Evolutionary conservation across 176 grass and related monocot species (phyloP), one percentile per base, ranked within the genome.

Genomic region (Themeda triandra): DNA sequence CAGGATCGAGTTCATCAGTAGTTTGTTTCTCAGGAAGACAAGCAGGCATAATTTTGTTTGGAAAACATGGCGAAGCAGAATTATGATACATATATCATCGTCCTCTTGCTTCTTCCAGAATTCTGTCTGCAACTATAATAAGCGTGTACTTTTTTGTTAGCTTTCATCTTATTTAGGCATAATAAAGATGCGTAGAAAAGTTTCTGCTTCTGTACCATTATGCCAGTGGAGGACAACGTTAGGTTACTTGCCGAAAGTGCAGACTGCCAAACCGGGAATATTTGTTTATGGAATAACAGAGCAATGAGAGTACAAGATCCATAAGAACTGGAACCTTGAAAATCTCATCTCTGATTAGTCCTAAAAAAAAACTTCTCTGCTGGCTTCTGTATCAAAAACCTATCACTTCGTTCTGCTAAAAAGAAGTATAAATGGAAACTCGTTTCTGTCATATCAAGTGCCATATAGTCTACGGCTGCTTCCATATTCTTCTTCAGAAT

Each of bases 81-180:
- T 66, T 67, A 13, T 66, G 44, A 19, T 80, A 48, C 14, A 58
- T 77, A 66, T 6, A 59, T 39, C 3, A 39, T 44, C 41, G 49
- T 70, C 23, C 37, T 29, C 2, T 65, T 30, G 35, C 39, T 69
- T 82, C 14, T 63, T 70, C 39, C 73, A 78, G 67, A 83, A 71
- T 78, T 83, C 28, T 53, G 10, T 71, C 6, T 39, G n/a, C 11
- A 28, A 49, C 42, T 63, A 78, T 2, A 65, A 77, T 2, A 37
- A 90, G 56, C 15, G 49, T 46, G 23, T 66, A 33, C 17, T 30
- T 71, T 88, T 88, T 76, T 63, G 10, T 23, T 76, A 77, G 25
- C 41, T 77, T 46, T 54, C 24, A 24, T 63, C 82, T 65, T 77
- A 19, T 63, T 86, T 77, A 13, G 56, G 58, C 28, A 24, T 13